Evolutionary conservation across 805 yeast genomes (phyloP).

Genomic region (Kodamaea sagamina): DNA sequence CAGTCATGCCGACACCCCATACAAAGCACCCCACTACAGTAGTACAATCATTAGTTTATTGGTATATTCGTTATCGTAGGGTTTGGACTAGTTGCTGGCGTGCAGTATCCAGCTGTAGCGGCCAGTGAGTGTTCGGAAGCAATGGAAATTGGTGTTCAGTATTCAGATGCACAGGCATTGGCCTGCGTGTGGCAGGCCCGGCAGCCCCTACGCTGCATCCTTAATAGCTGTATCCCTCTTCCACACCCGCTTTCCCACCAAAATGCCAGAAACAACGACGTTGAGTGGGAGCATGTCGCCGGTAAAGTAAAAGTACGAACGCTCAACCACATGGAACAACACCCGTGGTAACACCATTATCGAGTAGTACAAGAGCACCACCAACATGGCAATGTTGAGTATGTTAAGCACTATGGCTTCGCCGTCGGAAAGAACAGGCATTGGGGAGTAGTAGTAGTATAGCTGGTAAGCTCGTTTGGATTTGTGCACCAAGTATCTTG

Average conservation of each 20-base stretch:
- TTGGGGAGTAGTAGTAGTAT: slow-evolving; percentile 30
- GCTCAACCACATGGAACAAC: slow-evolving; percentile 13
- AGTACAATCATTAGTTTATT: too few species aligned
- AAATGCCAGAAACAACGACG: slow-evolving; percentile 10
- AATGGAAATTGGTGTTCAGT: too few species aligned
- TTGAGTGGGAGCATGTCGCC: slow-evolving; percentile 18
- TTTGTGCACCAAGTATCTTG: slow-evolving; percentile 24
- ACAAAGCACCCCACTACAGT: too few species aligned
- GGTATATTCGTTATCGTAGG: too few species aligned
- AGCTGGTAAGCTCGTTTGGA: slow-evolving; percentile 22
- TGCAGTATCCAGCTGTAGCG: too few species aligned
- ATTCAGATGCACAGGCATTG: too few species aligned
- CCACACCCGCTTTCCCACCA: slow-evolving; percentile 12
- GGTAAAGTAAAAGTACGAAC: slow-evolving; percentile 21
- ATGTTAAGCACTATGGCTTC: slow-evolving; percentile 24
- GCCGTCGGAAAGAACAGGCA: slow-evolving; percentile 29
- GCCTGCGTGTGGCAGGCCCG: too few species aligned
- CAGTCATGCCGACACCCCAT: too few species aligned
- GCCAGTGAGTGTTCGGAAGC: too few species aligned
- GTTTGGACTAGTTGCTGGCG: too few species aligned
- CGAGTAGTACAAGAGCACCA: slow-evolving; percentile 20
- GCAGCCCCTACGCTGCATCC: not conserved
- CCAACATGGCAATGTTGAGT: slow-evolving; percentile 16
- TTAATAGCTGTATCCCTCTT: slow-evolving; percentile 8
- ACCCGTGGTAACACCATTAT: slow-evolving; percentile 7